These are phyloP conservation scores for Saccharomyces hybrid DNA, from an alignment of 1,139 yeast species.

Conservation along the genomic window DNA sequence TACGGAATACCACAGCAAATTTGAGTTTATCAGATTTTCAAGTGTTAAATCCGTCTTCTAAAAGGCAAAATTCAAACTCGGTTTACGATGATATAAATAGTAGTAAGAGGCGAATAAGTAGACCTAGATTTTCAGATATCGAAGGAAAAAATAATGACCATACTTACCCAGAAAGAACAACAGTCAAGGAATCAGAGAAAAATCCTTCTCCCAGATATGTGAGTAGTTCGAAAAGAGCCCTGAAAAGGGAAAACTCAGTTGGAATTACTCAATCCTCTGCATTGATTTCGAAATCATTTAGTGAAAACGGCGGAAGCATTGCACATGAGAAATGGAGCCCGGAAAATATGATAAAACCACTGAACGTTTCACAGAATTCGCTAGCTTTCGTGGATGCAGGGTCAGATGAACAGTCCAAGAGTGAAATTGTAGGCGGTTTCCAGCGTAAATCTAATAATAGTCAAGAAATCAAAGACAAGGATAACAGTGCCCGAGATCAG, in stretches of 20 bases:
- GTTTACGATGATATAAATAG: neutral
- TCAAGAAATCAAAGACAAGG: conserved; percentile 3
- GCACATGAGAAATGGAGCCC: neutral
- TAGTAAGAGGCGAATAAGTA: neutral
- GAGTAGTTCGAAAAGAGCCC: neutral
- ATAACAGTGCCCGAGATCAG: neutral
- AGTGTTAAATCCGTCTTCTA: neutral
- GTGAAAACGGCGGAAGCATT: neutral
- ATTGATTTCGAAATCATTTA: neutral
- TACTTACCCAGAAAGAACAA: neutral
- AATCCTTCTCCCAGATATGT: neutral
- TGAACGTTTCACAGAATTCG: neutral
- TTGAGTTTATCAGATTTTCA: neutral
- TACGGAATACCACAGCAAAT: neutral
- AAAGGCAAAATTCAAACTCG: neutral
- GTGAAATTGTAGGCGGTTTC: conserved; percentile 1
- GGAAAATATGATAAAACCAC: neutral
- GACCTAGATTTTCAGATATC: neutral
- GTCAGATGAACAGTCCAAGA: conserved; percentile 1
- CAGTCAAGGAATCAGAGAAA: neutral
- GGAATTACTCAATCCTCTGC: neutral
- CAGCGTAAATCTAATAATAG: conserved; percentile 4
- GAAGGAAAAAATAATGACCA: neutral
- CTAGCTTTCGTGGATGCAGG: neutral
- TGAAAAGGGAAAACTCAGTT: neutral